Percentiles rank a stretch among this genome's conserved stretches.
Conservation (phyloP, 2,329 filamentous ascomycete genomes). For the Myriosclerotinia duriaeana region DNA sequence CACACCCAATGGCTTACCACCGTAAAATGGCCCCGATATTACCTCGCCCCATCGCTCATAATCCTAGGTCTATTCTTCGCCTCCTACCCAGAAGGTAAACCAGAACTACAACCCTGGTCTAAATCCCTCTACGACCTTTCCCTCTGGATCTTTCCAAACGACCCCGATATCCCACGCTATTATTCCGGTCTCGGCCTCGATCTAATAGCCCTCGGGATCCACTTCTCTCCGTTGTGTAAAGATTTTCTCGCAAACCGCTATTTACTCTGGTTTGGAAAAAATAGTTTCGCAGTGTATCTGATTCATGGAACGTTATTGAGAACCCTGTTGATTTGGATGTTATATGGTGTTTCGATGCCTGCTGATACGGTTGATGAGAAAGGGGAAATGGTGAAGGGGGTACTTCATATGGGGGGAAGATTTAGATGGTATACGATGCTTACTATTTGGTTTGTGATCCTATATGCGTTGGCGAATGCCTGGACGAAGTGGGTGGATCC, state of each 20-base stretch:
- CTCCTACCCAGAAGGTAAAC: constrained; percentile 58
- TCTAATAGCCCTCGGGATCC: constrained; percentile 51
- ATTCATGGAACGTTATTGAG: constrained; percentile 62
- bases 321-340: constrained; percentile 59
- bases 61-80: constrained; percentile 56
- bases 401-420: constrained; percentile 42
- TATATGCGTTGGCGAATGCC: constrained; percentile 48
- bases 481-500: constrained; percentile 58
- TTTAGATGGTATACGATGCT: constrained; percentile 44
- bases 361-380: constrained; percentile 36
- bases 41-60: constrained; percentile 52
- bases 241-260: constrained; percentile 53
- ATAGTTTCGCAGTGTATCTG: constrained; percentile 65
- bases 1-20: constrained; percentile 49
- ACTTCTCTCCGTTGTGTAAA: constrained; percentile 53
- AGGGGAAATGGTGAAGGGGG: constrained; percentile 42
- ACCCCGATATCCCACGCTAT: constrained; percentile 51
- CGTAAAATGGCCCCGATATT: constrained; percentile 46
- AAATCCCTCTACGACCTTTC: constrained; percentile 46
- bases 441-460: constrained; percentile 49
- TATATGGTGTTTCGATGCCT: constrained; percentile 49
- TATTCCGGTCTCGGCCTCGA: constrained; percentile 52
- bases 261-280: constrained; percentile 61
- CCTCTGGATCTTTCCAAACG: constrained; percentile 47
- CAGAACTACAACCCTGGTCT: constrained; percentile 56